Evolutionary conservation across 768 basidiomycete species (phyloP).

Genomic region (Pisolithus marmoratus): DNA sequence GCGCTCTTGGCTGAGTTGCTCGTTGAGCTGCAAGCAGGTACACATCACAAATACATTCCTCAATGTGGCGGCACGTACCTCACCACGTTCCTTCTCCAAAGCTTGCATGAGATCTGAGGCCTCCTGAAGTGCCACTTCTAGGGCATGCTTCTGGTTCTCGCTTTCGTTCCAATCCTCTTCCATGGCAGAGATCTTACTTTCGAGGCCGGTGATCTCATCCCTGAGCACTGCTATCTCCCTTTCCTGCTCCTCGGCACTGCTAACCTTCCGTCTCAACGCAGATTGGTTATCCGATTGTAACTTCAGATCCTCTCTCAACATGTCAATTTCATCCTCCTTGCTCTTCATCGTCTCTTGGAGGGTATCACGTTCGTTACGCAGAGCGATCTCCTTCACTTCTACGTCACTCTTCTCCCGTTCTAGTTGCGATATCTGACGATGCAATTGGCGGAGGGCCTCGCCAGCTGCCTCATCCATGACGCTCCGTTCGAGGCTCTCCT

Average conservation of each 20-base stretch:
- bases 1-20: constrained; percentile 48
- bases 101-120: constrained; percentile 46
- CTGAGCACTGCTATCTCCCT: constrained; percentile 37
- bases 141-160: constrained; percentile 49
- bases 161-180: constrained; percentile 52
- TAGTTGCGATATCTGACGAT: constrained; percentile 71
- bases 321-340: constrained; percentile 11
- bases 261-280: constrained; percentile 48
- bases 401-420: constrained; percentile 58
- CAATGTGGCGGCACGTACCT: constrained; percentile 32
- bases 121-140: constrained; percentile 53
- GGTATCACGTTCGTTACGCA: constrained; percentile 42
- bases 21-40: constrained; percentile 33
- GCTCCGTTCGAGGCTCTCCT: constrained; percentile 75
- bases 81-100: constrained; percentile 49
- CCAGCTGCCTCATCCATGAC: constrained; percentile 81
- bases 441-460: constrained; percentile 73
- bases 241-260: constrained; percentile 55
- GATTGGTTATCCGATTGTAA: constrained; percentile 49
- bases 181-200: constrained; percentile 39
- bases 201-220: constrained; percentile 31
- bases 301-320: constrained; percentile 40
- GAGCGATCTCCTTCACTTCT: constrained; percentile 35
- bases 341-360: constrained; percentile 14
- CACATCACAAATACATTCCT: not conserved